These are phyloP conservation scores for Aegilops speltoides DNA, from an alignment of 176 grass and related monocot genomes.

Conservation along the genomic window DNA sequence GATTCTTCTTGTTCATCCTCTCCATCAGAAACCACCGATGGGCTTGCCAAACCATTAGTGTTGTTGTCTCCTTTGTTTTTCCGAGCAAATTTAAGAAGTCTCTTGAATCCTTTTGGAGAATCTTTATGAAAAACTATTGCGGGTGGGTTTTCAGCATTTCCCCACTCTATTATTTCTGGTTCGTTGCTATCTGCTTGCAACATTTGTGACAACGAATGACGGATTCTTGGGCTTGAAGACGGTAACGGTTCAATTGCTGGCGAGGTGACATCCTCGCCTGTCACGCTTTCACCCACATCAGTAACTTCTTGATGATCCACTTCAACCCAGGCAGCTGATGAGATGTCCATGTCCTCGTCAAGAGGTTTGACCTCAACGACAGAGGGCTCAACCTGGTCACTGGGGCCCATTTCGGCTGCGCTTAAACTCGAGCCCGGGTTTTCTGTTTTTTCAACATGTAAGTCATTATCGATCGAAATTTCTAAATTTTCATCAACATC, in stretches of 20 bases:
- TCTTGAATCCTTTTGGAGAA: slow-evolving; percentile 97
- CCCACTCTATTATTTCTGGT: slow-evolving; percentile 98
- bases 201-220: slow-evolving; percentile 98
- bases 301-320: slow-evolving; percentile 71
- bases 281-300: slow-evolving; percentile 49
- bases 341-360: slow-evolving; percentile 87
- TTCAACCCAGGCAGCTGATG: slow-evolving; percentile 96
- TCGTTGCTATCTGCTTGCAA: slow-evolving; percentile 95
- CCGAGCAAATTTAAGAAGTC: slow-evolving; percentile 95
- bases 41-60: slow-evolving; percentile 65
- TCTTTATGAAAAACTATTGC: slow-evolving; percentile 98
- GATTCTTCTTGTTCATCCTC: slow-evolving; percentile 91
- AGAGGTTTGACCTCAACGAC: slow-evolving; percentile 61
- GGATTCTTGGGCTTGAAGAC: slow-evolving; percentile 85
- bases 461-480: slow-evolving; percentile 76
- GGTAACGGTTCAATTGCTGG: slow-evolving; percentile 44
- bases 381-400: slow-evolving; percentile 43
- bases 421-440: slow-evolving; percentile 55
- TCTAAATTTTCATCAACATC: slow-evolving; percentile 85
- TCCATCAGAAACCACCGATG: slow-evolving; percentile 87
- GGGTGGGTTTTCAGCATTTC: slow-evolving; percentile 97
- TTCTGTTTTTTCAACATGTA: slow-evolving; percentile 84
- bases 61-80: slow-evolving; percentile 90
- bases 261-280: slow-evolving; percentile 40
- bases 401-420: slow-evolving; percentile 46